A percentile compares a stretch with the other conserved stretches of the same genome.
Evolutionary conservation across 2,329 filamentous ascomycete species (phyloP).

Genomic region (Talaromyces rugulosus): DNA sequence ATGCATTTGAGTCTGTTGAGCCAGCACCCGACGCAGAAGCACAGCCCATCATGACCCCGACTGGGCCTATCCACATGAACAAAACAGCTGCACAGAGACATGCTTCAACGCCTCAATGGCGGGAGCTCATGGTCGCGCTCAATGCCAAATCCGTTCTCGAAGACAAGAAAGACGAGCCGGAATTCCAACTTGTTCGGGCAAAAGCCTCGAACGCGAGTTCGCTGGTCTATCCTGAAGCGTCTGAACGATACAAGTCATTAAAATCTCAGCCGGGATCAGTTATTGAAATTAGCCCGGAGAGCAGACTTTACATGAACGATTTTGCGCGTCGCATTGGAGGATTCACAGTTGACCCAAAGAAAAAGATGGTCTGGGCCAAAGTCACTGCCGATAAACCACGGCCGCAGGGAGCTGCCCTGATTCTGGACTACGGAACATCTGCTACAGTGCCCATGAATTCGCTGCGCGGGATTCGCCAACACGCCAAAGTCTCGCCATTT

Average conservation of each 20-base stretch:
- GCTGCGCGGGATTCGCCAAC: conserved; percentile 78
- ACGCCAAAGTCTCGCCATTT: conserved; percentile 75
- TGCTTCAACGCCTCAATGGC: conserved; percentile 61
- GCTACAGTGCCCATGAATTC: conserved; percentile 81
- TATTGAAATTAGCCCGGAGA: conserved; percentile 88
- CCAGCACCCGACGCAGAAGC: conserved; percentile 40
- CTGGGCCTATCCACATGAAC: conserved; percentile 38
- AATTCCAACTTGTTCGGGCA: conserved; percentile 83
- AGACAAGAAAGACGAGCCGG: conserved; percentile 55
- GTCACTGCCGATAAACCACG: conserved; percentile 43
- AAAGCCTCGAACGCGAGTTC: conserved; percentile 74
- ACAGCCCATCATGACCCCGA: conserved; percentile 47
- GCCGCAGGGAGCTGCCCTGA: conserved; percentile 82
- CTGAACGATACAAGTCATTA: conserved; percentile 71
- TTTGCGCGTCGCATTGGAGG: conserved; percentile 81
- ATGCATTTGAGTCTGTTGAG: conserved; percentile 79
- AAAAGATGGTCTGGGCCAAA: not conserved
- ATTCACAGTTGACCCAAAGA: conserved; percentile 41
- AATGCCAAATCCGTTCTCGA: conserved; percentile 55
- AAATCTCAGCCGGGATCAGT: conserved; percentile 64
- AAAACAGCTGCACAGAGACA: conserved; percentile 35
- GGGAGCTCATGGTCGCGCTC: conserved; percentile 73
- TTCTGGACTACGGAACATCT: conserved; percentile 87
- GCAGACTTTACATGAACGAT: conserved; percentile 71
- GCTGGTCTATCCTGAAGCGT: conserved; percentile 77